Base-by-base conservation (phyloP, 169 alveolate genomes). In the Eimeria maxima region DNA sequence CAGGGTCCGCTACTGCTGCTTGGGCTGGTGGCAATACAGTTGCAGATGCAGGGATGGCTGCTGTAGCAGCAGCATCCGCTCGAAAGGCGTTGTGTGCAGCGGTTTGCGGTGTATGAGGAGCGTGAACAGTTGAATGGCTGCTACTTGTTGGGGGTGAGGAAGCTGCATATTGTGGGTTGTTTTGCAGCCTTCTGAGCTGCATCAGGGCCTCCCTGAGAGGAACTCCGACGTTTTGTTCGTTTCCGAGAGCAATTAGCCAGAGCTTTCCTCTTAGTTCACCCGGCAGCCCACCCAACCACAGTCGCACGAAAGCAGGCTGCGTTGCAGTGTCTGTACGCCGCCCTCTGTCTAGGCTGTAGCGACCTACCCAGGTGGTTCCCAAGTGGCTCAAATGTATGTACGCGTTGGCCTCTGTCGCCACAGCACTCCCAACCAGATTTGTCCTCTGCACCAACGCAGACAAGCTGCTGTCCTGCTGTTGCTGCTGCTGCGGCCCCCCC, bases 221-320 rank as follows among this genome's bases (percentile, higher is more conserved):
- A 16, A 42, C 50, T 7, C 92, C 69, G 8, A 84, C 50, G 44
- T 88, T 57, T 7, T 93, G 96, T 45, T 80, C 96, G 47, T 93
- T 93, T 45, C 96, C 96, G 13, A 93, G 60, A 13, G 96, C 93
- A 14, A 93, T 33, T n/a, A 65, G 81, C 96, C 96, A 93, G 71
- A 93, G 80, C 44, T 73, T 80, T 14, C 94, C 96, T 14, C 96
- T 55, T 3, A 80, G 47, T 27, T 80, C 93, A 20, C 92, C 92
- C 3, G 96, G 96, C 6, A 93, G 33, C 5, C 96, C 96, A 33
- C 55, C 44, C 45, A 71, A 73, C 96, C 96, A 93, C 45, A 84
- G 90, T 18, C 84, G 65, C 29, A 78, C 87, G 53, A 93, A 55
- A 4, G 53, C 67, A 6, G 96, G 42, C 38, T 90, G 73, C 55